Base-by-base conservation (phyloP, 148 eudicot species). In the Rhododendron vialii region DNA sequence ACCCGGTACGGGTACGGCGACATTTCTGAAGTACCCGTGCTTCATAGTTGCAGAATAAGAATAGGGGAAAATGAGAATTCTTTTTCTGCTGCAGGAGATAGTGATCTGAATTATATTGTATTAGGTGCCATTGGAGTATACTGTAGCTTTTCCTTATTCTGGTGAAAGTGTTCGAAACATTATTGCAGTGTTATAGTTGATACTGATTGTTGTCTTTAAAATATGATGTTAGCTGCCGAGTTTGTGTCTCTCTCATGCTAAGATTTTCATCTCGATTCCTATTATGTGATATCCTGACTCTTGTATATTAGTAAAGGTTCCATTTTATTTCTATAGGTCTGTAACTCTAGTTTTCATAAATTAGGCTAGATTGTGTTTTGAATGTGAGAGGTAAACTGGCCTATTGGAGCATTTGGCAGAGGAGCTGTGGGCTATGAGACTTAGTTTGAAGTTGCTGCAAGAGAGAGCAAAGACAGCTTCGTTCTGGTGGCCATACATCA, bases 401-500 rank as follows among this genome's bases (percentile, higher is more conserved):
- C 89, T 88, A 86, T 92, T 93, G 90, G 91, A 93, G 95, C 92
- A 90, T 93, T 94, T 96, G 98, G 90, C 99, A 96, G 99, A 94
- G 93, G 98, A 96, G 89, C 95, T 96, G 30, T 96, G 99, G 99
- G 92, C 98, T 77, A 93, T 96, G 99, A 93, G 83, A 89, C 86
- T 96, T 90, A 98, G 98, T 82, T 84, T 96, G 87, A 95, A 91
- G 91, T 94, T 96, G 85, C 94, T 96, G 79, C 95, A 92, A 90
- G 99, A 96, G 89, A 91, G 98, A 89, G 94, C 98, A 81, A 96
- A 91, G 86, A 78, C 86, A 33, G 96, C 93, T 87, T 95, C 98
- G 30, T 95, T 93, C 87, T 96, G 99, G 99, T 95, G 99, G 99
- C 98, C 98, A 38, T 96, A 96, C 86, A 94, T 96, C 90, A 91